Conservation (phyloP, 495 filamentous ascomycete genomes). For the Aspergillus cavernicola region DNA sequence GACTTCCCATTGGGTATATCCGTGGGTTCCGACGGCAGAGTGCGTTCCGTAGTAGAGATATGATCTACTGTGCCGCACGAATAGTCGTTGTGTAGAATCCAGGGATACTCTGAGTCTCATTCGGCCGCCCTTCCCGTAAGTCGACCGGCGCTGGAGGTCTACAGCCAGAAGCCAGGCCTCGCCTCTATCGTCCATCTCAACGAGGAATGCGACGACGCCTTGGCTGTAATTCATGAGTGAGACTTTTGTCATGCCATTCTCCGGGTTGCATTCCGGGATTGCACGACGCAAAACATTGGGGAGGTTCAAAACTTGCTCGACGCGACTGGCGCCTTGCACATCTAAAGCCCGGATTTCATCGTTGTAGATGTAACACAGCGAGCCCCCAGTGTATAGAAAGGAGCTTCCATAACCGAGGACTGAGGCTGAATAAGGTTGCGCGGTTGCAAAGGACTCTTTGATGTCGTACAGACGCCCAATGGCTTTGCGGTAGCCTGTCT, state of each 20-base stretch:
- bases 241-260: constrained; percentile 44
- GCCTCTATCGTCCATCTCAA: constrained; percentile 29
- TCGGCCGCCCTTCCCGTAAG: constrained; percentile 22
- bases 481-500: constrained; percentile 50
- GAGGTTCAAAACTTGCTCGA: constrained; percentile 59
- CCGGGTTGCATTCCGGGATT: constrained; percentile 20
- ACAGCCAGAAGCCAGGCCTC: constrained; percentile 58
- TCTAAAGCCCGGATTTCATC: constrained; percentile 62
- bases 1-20: constrained; percentile 59
- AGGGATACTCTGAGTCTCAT: constrained; percentile 41
- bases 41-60: constrained; percentile 69
- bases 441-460: constrained; percentile 57
- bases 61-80: constrained; percentile 62
- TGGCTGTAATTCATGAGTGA: constrained; percentile 59
- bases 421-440: constrained; percentile 57
- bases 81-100: constrained; percentile 50
- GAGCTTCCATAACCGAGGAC: constrained; percentile 56
- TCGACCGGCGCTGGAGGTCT: constrained; percentile 34
- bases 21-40: constrained; percentile 46
- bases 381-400: constrained; percentile 61
- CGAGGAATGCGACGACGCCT: constrained; percentile 55
- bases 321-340: constrained; percentile 46
- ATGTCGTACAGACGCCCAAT: constrained; percentile 58
- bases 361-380: constrained; percentile 57
- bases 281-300: constrained; percentile 39